These are phyloP conservation scores for Teunomyces lycoperdinae DNA, from an alignment of 805 yeast genomes.

Conservation along the genomic window DNA sequence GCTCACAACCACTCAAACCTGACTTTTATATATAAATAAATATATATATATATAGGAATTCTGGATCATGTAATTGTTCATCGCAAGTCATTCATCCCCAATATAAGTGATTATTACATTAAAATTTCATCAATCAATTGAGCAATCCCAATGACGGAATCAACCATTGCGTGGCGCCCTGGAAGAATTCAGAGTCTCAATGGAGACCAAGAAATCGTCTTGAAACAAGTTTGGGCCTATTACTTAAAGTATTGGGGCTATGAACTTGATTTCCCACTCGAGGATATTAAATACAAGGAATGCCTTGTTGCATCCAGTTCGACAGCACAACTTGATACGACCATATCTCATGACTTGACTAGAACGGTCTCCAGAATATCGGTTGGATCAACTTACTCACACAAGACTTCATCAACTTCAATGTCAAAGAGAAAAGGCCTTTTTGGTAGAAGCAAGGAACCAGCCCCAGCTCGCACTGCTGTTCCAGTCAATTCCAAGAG, in stretches of 20 bases:
- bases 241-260: slow-evolving; percentile 60
- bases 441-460: slow-evolving; percentile 18
- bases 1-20: background rate
- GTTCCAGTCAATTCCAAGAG: slow-evolving; percentile 24
- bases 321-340: slow-evolving; percentile 8
- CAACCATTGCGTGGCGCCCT: slow-evolving; percentile 21
- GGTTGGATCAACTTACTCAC: slow-evolving; percentile 23
- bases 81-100: background rate
- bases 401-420: slow-evolving; percentile 17
- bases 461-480: slow-evolving; percentile 7
- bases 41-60: background rate
- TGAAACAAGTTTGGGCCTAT: slow-evolving; percentile 73
- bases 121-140: no score
- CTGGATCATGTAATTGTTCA: background rate
- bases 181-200: slow-evolving; percentile 38
- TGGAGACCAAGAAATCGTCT: slow-evolving; percentile 55
- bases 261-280: slow-evolving; percentile 25
- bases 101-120: no score
- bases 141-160: background rate
- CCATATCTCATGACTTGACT: slow-evolving; percentile 14
- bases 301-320: slow-evolving; percentile 32
- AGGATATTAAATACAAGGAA: slow-evolving; percentile 27
- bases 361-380: slow-evolving; percentile 23
- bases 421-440: slow-evolving; percentile 27
- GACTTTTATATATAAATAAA: background rate